A percentile compares a stretch with the other conserved stretches of the same genome.
These are phyloP conservation scores for Tremellales sp. DNA, from an alignment of 1,284 basidiomycete species.

Conservation along the genomic window DNA sequence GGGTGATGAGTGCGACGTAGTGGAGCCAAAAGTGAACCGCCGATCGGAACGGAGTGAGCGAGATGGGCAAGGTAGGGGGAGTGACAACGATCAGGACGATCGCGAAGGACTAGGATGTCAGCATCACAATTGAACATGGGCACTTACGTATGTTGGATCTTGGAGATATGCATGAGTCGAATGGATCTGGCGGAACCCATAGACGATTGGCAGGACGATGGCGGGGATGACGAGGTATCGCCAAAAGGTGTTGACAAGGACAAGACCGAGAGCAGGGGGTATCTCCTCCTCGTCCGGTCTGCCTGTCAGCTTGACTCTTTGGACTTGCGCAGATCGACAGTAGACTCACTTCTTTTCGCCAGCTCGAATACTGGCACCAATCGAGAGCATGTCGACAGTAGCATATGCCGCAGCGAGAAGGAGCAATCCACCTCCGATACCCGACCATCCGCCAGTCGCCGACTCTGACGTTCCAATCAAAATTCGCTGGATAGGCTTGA, in stretches of 20 bases:
- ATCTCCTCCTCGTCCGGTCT: slow-evolving; percentile 25
- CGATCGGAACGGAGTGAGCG: slow-evolving; percentile 31
- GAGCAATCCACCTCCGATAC: slow-evolving; percentile 22
- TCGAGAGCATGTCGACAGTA: slow-evolving; percentile 31
- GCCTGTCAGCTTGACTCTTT: neutral
- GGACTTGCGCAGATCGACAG: neutral
- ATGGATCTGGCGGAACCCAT: slow-evolving; percentile 31
- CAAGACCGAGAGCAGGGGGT: slow-evolving; percentile 38
- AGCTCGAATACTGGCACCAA: slow-evolving; percentile 29
- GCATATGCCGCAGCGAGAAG: slow-evolving; percentile 32
- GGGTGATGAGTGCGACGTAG: slow-evolving; percentile 27
- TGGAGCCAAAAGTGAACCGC: slow-evolving; percentile 29
- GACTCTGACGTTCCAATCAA: slow-evolving; percentile 15
- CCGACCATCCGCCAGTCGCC: slow-evolving; percentile 22
- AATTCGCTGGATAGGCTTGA: slow-evolving; percentile 33
- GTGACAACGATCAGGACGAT: slow-evolving; percentile 23
- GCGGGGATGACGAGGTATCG: slow-evolving; percentile 35
- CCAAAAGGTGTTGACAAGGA: slow-evolving; percentile 35
- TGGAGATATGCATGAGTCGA: slow-evolving; percentile 33
- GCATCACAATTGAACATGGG: no score
- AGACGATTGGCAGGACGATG: slow-evolving; percentile 27
- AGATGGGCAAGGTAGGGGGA: slow-evolving; percentile 30
- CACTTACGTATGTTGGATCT: slow-evolving; percentile 41
- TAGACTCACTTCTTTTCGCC: slow-evolving; percentile 25
- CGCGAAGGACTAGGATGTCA: slow-evolving; percentile 34